Conservation (phyloP, 805 yeast species). For the Blastobotrys muscicola region DNA sequence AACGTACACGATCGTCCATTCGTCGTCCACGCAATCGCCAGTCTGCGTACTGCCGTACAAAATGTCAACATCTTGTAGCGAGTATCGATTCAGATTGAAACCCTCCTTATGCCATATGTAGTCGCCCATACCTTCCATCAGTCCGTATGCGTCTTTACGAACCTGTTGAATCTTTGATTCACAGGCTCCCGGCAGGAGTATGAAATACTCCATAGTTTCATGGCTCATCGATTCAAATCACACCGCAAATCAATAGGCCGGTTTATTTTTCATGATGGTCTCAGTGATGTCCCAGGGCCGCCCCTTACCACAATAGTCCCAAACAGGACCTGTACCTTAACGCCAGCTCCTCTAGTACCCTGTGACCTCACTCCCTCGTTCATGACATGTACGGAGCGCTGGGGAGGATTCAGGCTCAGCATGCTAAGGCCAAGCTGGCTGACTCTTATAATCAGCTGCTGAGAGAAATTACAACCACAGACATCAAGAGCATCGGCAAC, state of each 20-base stretch:
- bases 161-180: not conserved
- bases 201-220: too few species aligned
- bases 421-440: conserved; percentile 36
- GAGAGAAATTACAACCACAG: conserved; percentile 34
- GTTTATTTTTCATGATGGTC: not conserved
- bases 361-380: too few species aligned
- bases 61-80: conserved; percentile 10
- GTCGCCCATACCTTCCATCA: conserved; percentile 3
- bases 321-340: too few species aligned
- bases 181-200: too few species aligned
- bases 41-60: conserved; percentile 20
- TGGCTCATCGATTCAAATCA: too few species aligned
- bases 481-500: conserved; percentile 65
- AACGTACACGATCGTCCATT: conserved; percentile 23
- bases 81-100: conserved; percentile 11
- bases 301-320: not conserved
- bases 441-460: conserved; percentile 56
- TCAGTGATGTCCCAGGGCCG: not conserved
- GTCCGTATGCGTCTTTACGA: not conserved
- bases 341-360: too few species aligned
- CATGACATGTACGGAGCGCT: conserved; percentile 17
- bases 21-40: conserved; percentile 27
- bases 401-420: conserved; percentile 25
- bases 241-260: too few species aligned
- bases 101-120: conserved; percentile 22